These are phyloP conservation scores for Phycomyces nitens DNA, from an alignment of 192 early-diverging fungal species.

Conservation along the genomic window DNA sequence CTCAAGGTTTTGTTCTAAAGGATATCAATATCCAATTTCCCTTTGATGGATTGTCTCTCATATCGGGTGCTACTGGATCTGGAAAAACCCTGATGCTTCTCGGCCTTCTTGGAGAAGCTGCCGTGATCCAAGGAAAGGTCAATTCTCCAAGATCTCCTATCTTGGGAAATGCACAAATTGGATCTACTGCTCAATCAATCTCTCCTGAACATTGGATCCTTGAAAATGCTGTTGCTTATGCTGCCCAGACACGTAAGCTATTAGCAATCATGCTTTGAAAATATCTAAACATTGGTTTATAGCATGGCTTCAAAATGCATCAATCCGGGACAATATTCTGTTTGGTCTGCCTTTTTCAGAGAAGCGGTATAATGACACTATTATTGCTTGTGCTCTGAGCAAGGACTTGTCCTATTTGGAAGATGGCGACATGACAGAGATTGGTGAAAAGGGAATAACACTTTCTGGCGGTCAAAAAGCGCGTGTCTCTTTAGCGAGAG, in stretches of 20 bases:
- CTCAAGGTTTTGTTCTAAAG: slow-evolving; percentile 37
- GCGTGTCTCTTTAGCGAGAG: slow-evolving; percentile 80
- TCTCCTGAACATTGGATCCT: slow-evolving; percentile 29
- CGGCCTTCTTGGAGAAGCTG: slow-evolving; percentile 74
- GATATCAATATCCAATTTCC: slow-evolving; percentile 47
- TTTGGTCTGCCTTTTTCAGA: slow-evolving; percentile 39
- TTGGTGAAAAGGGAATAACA: slow-evolving; percentile 83
- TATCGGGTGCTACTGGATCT: slow-evolving; percentile 76
- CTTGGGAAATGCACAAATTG: not conserved
- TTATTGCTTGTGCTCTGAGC: slow-evolving; percentile 69
- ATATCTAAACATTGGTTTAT: slow-evolving; percentile 9
- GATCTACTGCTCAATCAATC: not conserved
- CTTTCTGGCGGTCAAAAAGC: slow-evolving; percentile 91
- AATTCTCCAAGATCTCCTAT: slow-evolving; percentile 31
- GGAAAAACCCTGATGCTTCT: slow-evolving; percentile 84
- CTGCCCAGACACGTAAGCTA: slow-evolving; percentile 48
- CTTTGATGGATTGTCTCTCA: slow-evolving; percentile 37
- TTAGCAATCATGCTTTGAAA: not conserved
- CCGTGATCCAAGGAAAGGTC: slow-evolving; percentile 23
- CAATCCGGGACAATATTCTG: slow-evolving; percentile 70
- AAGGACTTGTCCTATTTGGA: slow-evolving; percentile 77
- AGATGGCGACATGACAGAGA: slow-evolving; percentile 74
- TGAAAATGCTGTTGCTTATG: slow-evolving; percentile 66
- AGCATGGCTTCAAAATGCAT: slow-evolving; percentile 69
- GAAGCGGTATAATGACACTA: slow-evolving; percentile 22